Evolutionary conservation across 2,329 filamentous ascomycete species (phyloP).

Genomic region (Xylariaceae sp.): DNA sequence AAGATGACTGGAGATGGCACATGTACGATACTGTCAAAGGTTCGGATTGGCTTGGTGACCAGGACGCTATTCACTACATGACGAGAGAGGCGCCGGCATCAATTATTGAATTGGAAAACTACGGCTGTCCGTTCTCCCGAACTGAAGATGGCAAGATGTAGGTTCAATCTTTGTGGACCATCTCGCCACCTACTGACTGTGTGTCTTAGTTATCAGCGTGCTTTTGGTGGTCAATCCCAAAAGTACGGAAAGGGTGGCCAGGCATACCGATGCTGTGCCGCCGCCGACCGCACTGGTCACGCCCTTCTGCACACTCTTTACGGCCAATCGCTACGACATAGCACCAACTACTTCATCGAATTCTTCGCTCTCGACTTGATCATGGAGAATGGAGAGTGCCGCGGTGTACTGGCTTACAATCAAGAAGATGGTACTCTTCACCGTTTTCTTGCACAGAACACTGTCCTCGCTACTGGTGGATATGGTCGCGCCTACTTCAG

Average conservation of each 20-base stretch:
- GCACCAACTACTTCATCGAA: conserved; percentile 99
- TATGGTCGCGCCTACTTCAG: conserved; percentile 98
- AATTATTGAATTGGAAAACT: conserved; percentile 94
- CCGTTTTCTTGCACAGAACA: conserved; percentile 95
- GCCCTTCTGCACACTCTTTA: conserved; percentile 98
- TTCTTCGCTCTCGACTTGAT: conserved; percentile 96
- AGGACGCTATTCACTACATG: conserved; percentile 99
- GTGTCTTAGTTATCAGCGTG: conserved; percentile 77
- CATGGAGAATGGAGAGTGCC: conserved; percentile 96
- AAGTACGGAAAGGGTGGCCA: conserved; percentile 95
- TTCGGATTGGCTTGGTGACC: conserved; percentile 94
- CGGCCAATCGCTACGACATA: conserved; percentile 92
- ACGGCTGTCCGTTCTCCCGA: conserved; percentile 93
- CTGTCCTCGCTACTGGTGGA: conserved; percentile 91
- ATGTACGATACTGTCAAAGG: conserved; percentile 99
- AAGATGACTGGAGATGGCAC: conserved; percentile 98
- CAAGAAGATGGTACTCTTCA: conserved; percentile 98
- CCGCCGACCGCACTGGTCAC: conserved; percentile 94
- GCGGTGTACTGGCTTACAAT: conserved; percentile 95
- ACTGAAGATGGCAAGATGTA: conserved; percentile 95
- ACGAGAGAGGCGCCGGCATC: conserved; percentile 88
- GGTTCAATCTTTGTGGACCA: conserved; percentile 26
- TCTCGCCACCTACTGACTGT: not conserved
- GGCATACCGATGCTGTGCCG: conserved; percentile 95
- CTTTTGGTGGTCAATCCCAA: conserved; percentile 95